phyloP scores from a whole-genome alignment of 2,329 filamentous ascomycete genomes.

The Colletotrichum costaricense region DNA sequence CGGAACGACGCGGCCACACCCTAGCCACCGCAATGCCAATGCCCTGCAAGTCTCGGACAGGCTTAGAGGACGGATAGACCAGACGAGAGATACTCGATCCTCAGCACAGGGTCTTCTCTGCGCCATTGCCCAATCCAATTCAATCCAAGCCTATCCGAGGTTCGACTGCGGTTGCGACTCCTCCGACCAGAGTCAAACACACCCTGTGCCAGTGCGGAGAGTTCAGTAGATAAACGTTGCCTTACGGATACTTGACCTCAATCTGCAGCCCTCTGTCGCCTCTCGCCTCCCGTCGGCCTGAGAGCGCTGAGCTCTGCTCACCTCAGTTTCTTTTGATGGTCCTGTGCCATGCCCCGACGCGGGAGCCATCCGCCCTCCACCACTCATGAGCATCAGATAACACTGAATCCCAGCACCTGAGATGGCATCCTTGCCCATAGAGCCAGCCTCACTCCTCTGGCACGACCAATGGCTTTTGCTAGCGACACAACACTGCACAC shows the following conservation, averaged over 20 bases:
- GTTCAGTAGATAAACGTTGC: background rate
- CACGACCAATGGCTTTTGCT: background rate
- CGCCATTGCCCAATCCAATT: background rate
- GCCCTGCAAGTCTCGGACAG: background rate
- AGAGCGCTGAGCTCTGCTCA: background rate
- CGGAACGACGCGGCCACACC: slow-evolving; percentile 9
- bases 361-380: background rate
- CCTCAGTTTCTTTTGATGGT: background rate
- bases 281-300: background rate
- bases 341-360: background rate
- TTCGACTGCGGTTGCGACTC: background rate
- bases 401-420: background rate
- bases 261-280: background rate
- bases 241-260: background rate
- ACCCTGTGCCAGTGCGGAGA: background rate
- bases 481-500: background rate
- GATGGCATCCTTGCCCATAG: background rate
- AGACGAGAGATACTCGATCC: background rate
- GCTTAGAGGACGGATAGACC: background rate
- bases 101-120: background rate
- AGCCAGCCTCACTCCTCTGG: background rate
- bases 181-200: slow-evolving; percentile 20
- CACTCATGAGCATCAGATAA: slow-evolving; percentile 4
- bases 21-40: background rate
- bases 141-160: background rate